A percentile compares a stretch with the other conserved stretches of the same genome.
Evolutionary conservation across 495 filamentous ascomycete genomes (phyloP).

Genomic region (Hypoxylon lenormandii): DNA sequence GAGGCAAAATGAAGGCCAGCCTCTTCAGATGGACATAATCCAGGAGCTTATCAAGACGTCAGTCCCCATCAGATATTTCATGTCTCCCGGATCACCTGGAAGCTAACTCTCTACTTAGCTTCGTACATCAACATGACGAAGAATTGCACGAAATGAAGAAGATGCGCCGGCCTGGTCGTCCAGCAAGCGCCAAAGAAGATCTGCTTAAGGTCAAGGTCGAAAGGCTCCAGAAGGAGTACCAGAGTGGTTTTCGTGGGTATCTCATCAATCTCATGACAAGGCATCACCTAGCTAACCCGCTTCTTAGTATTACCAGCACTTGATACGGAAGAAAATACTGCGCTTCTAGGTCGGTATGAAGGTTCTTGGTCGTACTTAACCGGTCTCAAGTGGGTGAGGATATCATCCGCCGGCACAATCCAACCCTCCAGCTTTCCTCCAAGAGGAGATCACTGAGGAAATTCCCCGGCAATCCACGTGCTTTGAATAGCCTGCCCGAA

Average conservation of each 20-base stretch:
- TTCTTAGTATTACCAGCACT: slow-evolving; percentile 66
- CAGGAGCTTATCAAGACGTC: slow-evolving; percentile 73
- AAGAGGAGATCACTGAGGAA: slow-evolving; percentile 62
- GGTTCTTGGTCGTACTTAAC: slow-evolving; percentile 67
- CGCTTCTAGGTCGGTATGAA: slow-evolving; percentile 63
- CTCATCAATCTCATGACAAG: background rate
- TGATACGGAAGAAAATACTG: slow-evolving; percentile 58
- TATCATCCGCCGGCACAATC: slow-evolving; percentile 68
- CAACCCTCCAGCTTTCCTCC: slow-evolving; percentile 75
- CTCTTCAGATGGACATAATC: slow-evolving; percentile 70
- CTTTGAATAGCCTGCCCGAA: slow-evolving; percentile 20
- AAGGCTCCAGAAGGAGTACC: slow-evolving; percentile 80
- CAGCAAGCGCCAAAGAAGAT: slow-evolving; percentile 80
- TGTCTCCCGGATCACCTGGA: background rate
- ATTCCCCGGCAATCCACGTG: slow-evolving; percentile 43
- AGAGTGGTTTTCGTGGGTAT: slow-evolving; percentile 78
- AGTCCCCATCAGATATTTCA: slow-evolving; percentile 22
- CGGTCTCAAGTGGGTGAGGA: slow-evolving; percentile 68
- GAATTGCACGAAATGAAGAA: slow-evolving; percentile 79
- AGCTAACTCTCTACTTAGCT: slow-evolving; percentile 60
- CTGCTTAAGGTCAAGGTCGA: slow-evolving; percentile 75
- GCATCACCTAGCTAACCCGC: slow-evolving; percentile 25
- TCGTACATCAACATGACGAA: slow-evolving; percentile 79
- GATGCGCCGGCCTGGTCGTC: slow-evolving; percentile 82
- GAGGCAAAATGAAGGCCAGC: slow-evolving; percentile 62